phyloP scores from a whole-genome alignment of 1,284 basidiomycete genomes.

The Stereum hirsutum region DNA sequence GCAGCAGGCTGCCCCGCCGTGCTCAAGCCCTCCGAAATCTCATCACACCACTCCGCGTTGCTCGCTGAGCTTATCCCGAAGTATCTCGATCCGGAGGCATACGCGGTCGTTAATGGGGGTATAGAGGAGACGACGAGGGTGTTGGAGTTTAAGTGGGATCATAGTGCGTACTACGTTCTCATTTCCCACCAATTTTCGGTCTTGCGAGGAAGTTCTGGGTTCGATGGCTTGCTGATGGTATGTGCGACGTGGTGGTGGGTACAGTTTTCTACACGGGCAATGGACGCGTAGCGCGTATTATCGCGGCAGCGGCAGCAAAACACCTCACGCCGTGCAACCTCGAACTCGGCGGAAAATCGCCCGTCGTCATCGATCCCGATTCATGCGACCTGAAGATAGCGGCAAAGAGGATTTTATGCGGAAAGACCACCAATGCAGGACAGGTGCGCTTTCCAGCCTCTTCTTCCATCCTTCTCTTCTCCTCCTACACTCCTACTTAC shows the following conservation, averaged over 20 bases:
- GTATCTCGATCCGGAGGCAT: constrained; percentile 49
- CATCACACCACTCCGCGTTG: constrained; percentile 38
- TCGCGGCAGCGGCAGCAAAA: constrained; percentile 54
- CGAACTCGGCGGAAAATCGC: constrained; percentile 64
- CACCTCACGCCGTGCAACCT: constrained; percentile 56
- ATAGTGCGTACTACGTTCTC: constrained; percentile 20
- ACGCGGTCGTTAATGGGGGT: constrained; percentile 47
- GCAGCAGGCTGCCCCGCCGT: constrained; percentile 52
- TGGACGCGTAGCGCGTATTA: constrained; percentile 45
- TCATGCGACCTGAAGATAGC: constrained; percentile 29
- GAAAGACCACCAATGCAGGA: constrained; percentile 47
- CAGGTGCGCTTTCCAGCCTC: constrained; percentile 22
- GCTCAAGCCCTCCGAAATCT: constrained; percentile 56
- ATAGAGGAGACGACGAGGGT: constrained; percentile 40
- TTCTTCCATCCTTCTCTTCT: not conserved
- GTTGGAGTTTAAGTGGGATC: constrained; percentile 52
- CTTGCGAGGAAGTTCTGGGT: too few species aligned
- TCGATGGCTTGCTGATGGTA: too few species aligned
- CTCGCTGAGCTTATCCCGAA: constrained; percentile 47
- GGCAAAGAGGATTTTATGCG: constrained; percentile 41
- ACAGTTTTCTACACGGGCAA: constrained; percentile 40
- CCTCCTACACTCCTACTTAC: not conserved
- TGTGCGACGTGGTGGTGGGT: not conserved
- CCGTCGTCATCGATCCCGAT: constrained; percentile 43
- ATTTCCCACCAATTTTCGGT: not conserved